These are phyloP conservation scores for Medakamo hakoo DNA, from an alignment of 139 green algal species.

Conservation along the genomic window DNA sequence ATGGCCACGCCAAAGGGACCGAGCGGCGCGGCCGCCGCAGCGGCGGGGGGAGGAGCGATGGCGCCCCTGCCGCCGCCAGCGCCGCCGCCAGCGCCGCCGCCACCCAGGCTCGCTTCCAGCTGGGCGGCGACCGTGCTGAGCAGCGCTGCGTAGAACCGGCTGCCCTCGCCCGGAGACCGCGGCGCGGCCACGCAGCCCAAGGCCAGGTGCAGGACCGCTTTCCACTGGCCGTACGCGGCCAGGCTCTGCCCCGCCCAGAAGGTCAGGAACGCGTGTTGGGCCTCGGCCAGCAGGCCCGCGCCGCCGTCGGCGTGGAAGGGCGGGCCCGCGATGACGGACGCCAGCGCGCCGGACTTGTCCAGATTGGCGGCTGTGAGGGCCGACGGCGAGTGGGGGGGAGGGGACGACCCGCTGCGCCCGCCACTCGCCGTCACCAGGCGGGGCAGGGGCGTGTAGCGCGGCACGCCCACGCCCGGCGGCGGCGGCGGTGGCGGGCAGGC, in stretches of 20 bases:
- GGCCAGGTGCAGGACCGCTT: not conserved
- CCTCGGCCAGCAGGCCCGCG: not conserved
- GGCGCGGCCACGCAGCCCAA: not conserved
- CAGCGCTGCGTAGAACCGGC: not conserved
- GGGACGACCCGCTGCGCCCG: too few species aligned
- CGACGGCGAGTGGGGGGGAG: slow-evolving; percentile 17
- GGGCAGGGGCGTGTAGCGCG: slow-evolving; percentile 44
- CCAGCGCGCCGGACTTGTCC: slow-evolving; percentile 47
- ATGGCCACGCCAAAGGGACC: too few species aligned
- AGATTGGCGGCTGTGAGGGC: slow-evolving; percentile 55
- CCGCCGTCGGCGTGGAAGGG: not conserved
- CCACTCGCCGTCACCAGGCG: slow-evolving; percentile 44
- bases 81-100: not conserved
- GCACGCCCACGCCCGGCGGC: slow-evolving; percentile 22
- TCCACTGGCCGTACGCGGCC: not conserved
- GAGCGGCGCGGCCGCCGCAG: too few species aligned
- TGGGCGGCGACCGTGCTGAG: not conserved
- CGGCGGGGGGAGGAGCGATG: too few species aligned
- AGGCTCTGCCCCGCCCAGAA: not conserved
- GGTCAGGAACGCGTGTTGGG: not conserved
- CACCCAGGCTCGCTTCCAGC: not conserved
- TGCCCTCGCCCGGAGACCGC: not conserved
- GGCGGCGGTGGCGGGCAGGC: not conserved
- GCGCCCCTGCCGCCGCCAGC: too few species aligned
- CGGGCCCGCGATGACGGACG: not conserved